phyloP scores from a whole-genome alignment of 768 basidiomycete species.

The Suillus alpinus region DNA sequence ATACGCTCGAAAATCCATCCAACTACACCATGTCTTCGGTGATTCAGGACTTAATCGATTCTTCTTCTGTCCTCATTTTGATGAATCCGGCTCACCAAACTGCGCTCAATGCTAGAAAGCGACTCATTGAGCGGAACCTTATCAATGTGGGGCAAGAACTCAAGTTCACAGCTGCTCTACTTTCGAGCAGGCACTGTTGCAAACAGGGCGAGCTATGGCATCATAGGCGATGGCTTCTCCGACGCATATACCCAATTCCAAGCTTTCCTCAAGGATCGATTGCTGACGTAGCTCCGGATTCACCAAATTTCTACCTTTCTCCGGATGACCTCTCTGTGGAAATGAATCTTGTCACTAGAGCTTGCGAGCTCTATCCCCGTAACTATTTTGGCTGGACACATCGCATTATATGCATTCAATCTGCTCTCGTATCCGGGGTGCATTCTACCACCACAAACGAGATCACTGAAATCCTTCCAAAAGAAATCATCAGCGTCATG shows the following conservation, averaged over 20 bases:
- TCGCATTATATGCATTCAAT: slow-evolving; percentile 46
- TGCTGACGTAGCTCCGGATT: neutral
- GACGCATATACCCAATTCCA: slow-evolving; percentile 25
- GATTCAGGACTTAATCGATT: slow-evolving; percentile 21
- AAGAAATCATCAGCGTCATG: slow-evolving; percentile 37
- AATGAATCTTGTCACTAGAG: slow-evolving; percentile 42
- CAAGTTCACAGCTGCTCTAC: slow-evolving; percentile 41
- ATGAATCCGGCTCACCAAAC: slow-evolving; percentile 70
- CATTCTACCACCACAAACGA: slow-evolving; percentile 15
- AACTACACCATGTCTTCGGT: slow-evolving; percentile 13
- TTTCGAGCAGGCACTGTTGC: slow-evolving; percentile 50
- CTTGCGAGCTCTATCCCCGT: slow-evolving; percentile 63
- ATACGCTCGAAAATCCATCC: neutral
- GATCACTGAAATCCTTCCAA: slow-evolving; percentile 32
- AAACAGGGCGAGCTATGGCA: slow-evolving; percentile 72
- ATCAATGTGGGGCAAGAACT: slow-evolving; percentile 49
- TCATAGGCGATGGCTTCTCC: slow-evolving; percentile 66
- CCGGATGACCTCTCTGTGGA: slow-evolving; percentile 42
- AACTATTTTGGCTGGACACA: slow-evolving; percentile 78
- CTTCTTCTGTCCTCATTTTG: slow-evolving; percentile 53
- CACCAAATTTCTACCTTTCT: slow-evolving; percentile 27
- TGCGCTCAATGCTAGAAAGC: slow-evolving; percentile 60
- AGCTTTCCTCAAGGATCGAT: neutral
- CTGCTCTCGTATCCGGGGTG: slow-evolving; percentile 20
- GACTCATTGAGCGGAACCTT: slow-evolving; percentile 38